phyloP scores from a whole-genome alignment of 768 basidiomycete genomes.

The Heimioporus sp. region DNA sequence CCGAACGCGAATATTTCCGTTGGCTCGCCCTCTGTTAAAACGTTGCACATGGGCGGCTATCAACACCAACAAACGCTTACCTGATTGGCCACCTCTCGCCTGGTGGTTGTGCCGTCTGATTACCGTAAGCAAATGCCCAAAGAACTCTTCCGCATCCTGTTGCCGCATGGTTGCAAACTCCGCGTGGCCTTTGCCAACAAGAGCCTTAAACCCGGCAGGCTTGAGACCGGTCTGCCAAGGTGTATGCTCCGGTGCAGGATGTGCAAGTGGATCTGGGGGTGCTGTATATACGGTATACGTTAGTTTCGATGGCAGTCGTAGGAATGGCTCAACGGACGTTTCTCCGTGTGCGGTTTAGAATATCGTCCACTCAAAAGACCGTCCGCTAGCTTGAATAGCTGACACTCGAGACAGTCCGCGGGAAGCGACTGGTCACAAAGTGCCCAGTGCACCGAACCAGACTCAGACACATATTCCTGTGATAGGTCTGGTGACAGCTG shows the following conservation, averaged over 20 bases:
- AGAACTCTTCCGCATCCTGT: slow-evolving; percentile 96
- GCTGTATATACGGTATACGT: slow-evolving; percentile 11
- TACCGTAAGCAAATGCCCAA: slow-evolving; percentile 73
- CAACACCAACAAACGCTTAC: slow-evolving; percentile 12
- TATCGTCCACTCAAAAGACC: slow-evolving; percentile 93
- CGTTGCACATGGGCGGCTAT: background rate
- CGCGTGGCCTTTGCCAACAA: slow-evolving; percentile 89
- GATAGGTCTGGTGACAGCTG: slow-evolving; percentile 12
- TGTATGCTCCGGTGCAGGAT: slow-evolving; percentile 22
- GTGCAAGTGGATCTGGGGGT: slow-evolving; percentile 33
- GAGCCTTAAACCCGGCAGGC: slow-evolving; percentile 80
- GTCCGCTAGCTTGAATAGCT: slow-evolving; percentile 89
- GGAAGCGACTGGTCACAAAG: slow-evolving; percentile 68
- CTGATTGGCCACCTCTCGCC: slow-evolving; percentile 35
- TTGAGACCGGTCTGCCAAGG: slow-evolving; percentile 72
- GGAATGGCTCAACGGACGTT: slow-evolving; percentile 11
- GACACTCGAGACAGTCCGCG: slow-evolving; percentile 89
- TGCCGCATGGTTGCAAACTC: slow-evolving; percentile 97
- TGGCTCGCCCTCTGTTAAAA: slow-evolving; percentile 45
- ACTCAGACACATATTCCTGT: slow-evolving; percentile 19
- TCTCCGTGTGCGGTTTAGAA: slow-evolving; percentile 53
- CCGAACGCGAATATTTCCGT: slow-evolving; percentile 79
- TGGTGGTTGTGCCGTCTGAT: slow-evolving; percentile 67
- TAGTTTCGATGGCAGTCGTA: slow-evolving; percentile 7
- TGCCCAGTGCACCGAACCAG: slow-evolving; percentile 50